Evolutionary conservation across 495 filamentous ascomycete genomes (phyloP).

Genomic region (Aspergillus coremiiformis): DNA sequence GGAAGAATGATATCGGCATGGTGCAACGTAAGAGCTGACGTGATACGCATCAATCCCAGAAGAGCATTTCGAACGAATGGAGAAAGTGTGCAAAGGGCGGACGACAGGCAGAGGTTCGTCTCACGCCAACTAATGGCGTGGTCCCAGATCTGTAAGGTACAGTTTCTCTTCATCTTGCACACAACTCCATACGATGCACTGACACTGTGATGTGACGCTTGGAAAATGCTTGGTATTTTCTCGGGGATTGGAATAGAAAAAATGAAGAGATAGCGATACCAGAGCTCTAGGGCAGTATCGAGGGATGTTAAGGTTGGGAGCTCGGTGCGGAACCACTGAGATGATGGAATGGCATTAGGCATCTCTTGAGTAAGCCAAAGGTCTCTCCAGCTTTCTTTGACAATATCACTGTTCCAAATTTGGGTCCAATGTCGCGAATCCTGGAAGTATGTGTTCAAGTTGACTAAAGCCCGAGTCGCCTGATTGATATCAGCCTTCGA

Average conservation of each 20-base stretch:
- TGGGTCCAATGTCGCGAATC: constrained; percentile 55
- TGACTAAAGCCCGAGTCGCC: constrained; percentile 50
- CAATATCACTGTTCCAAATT: constrained; percentile 54
- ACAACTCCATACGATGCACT: constrained; percentile 58
- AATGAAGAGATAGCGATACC: constrained; percentile 62
- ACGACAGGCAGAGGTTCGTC: constrained; percentile 53
- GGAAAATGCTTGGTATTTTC: constrained; percentile 57
- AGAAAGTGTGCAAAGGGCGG: constrained; percentile 50
- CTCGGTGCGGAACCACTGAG: constrained; percentile 51
- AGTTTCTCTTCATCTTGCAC: constrained; percentile 56
- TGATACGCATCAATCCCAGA: constrained; percentile 51
- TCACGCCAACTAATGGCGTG: constrained; percentile 62
- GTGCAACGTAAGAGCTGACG: constrained; percentile 51
- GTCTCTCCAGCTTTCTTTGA: constrained; percentile 54
- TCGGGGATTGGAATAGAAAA: constrained; percentile 60
- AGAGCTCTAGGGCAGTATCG: constrained; percentile 51
- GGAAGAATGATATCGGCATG: constrained; percentile 60
- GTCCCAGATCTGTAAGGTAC: constrained; percentile 60
- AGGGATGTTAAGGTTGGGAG: constrained; percentile 51
- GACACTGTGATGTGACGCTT: constrained; percentile 59
- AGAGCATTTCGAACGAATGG: constrained; percentile 51
- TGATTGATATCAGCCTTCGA: constrained; percentile 47
- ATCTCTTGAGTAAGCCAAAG: constrained; percentile 55
- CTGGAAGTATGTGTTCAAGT: constrained; percentile 56
- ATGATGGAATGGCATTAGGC: constrained; percentile 44